Base-by-base conservation (phyloP, 2,329 filamentous ascomycete genomes). In the Sphaerulina musiva region DNA sequence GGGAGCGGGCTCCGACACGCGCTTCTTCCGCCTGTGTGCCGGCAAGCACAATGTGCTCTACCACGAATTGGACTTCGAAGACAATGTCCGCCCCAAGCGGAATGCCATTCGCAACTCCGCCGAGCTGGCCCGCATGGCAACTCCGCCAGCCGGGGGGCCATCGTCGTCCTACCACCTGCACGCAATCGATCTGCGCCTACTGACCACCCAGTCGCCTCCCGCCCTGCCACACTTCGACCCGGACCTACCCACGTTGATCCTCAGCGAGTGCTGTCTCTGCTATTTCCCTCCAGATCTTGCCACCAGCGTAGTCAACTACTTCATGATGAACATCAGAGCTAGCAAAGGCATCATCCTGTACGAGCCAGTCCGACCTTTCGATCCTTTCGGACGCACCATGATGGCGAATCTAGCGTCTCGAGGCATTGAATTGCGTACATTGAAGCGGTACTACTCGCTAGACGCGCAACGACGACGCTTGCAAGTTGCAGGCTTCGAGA, bases 251-350 rank as follows among this genome's bases (percentile, higher is more conserved):
- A 98, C 93, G 0, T 74, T 98, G 7, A 72, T 98, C 23, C 78
- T 98, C 6, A 97, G 92, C 0, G 93, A 98, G 71, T 97, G 93
- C 77, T 98, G 93, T 68, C 79, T 98, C 32, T 89, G 93, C 69
- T 98, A 98, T 66, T 80, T 98, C 1, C 78, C 84, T 7, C 78
- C 84, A 0, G 65, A 78, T 0, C 79, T 84, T 48, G 85, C 90
- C 0, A 76, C 78, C 38, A 61, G 63, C 56, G 68, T 72, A 29
- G 63, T 73, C 29, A 62, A 73, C n/a, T 67, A 70, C 67, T 46
- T 71, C 14, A 73, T 68, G 52, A 64, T 63, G 57, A 59, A 62
- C 46, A 43, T 67, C 12, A 48, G 55, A 40, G 83, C 59, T 63
- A 79, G 70, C 0, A 65, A 83, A 0, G 82, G 78, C 0, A 72